Base-by-base conservation (phyloP, 345 rosid genomes). In the Melaleuca quinquenervia region DNA sequence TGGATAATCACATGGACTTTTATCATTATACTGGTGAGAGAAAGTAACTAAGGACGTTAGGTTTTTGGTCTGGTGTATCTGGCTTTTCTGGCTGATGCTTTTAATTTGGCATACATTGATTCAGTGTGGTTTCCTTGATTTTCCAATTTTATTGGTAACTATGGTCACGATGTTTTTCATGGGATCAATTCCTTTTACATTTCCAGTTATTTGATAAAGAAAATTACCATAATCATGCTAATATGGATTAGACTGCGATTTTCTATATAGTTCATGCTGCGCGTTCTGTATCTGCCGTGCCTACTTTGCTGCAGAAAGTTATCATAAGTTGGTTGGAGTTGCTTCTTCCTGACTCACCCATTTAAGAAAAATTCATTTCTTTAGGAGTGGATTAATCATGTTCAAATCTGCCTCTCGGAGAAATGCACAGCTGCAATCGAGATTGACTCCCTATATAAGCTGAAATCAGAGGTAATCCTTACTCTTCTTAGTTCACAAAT, bases 391-490 rank as follows among this genome's bases (percentile, higher is more conserved):
- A 86, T 90, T 53, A 91, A 95, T 45, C 88, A 87, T 83, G 96
- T 91, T 60, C 93, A 88, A 88, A 86, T 86, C 87, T 93, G 89
- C 90, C 84, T 94, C 80, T 62, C 88, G 27, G 91, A 90, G 83
- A 88, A 89, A 85, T 55, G 87, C 29, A 53, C 89, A 84, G 88
- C 92, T 85, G 92, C 91, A 45, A 50, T 93, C 74, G 92, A 92
- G 83, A 82, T 97, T 84, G 94, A 91, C 84, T 85, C 84, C 85
- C 97, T 97, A 75, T 88, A 88, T 92, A 93, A 95, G 93, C 93
- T 96, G 56, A 92, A 94, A 88, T 90, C 93, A 52, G 94, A 97
- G 99, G 99, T 97, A 87, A 87, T 85, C 13, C 48, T 36, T 60
- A 51, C 15, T 52, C 32, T 82, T 82, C 55, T 52, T 52, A 51